A percentile compares a stretch with the other conserved stretches of the same genome.
These are phyloP conservation scores for Chaetothyriales sp. DNA, from an alignment of 2,329 filamentous ascomycete genomes.

Conservation along the genomic window DNA sequence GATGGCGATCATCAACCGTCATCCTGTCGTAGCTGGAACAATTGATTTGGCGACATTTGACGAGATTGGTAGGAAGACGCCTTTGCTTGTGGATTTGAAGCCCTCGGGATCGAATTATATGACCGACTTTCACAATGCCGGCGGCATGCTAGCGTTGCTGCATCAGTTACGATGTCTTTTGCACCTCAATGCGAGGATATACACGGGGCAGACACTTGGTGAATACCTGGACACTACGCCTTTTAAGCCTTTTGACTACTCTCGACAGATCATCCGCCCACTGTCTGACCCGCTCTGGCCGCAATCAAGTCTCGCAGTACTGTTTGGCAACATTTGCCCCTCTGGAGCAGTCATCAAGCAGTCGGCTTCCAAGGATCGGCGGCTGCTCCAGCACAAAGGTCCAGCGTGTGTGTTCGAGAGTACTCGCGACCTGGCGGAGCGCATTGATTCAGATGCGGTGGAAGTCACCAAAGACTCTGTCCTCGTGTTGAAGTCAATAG, in stretches of 20 bases:
- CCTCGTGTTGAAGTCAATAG: slow-evolving; percentile 36
- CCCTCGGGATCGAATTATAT: slow-evolving; percentile 42
- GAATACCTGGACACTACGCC: slow-evolving; percentile 31
- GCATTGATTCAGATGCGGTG: slow-evolving; percentile 35
- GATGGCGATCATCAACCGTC: slow-evolving; percentile 41
- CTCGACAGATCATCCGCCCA: slow-evolving; percentile 31
- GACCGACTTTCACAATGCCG: slow-evolving; percentile 42
- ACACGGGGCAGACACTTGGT: slow-evolving; percentile 36
- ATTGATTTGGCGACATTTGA: slow-evolving; percentile 36
- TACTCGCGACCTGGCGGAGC: slow-evolving; percentile 31
- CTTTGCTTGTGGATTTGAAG: slow-evolving; percentile 39
- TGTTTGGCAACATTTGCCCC: slow-evolving; percentile 37
- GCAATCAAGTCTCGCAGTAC: slow-evolving; percentile 32
- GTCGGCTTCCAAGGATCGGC: slow-evolving; percentile 36
- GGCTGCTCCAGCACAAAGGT: slow-evolving; percentile 32
- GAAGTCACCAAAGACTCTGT: slow-evolving; percentile 33
- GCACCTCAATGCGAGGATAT: slow-evolving; percentile 33
- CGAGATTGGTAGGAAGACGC: slow-evolving; percentile 34
- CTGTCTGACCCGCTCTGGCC: slow-evolving; percentile 34
- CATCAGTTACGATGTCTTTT: slow-evolving; percentile 35
- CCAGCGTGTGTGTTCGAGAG: slow-evolving; percentile 37
- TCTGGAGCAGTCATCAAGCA: slow-evolving; percentile 38
- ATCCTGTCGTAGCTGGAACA: slow-evolving; percentile 33
- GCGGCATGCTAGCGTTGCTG: slow-evolving; percentile 37
- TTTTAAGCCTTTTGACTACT: slow-evolving; percentile 30